Conservation (phyloP, 352 stramenopile genomes). For the Globisporangium canariense region DNA sequence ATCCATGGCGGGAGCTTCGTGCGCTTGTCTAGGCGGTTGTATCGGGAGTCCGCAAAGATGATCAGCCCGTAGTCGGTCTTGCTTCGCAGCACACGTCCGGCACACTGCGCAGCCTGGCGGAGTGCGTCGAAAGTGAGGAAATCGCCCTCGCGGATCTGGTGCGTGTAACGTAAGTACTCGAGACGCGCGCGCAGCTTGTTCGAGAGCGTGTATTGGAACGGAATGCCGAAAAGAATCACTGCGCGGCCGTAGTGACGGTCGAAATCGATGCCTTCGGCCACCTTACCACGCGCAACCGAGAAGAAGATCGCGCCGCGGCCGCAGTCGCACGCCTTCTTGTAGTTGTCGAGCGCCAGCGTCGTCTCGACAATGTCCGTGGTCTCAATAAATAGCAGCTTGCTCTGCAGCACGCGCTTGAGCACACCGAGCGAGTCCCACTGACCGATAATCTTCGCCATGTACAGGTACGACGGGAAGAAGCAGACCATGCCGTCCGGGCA, state of each 20-base stretch:
- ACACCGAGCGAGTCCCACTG: slow-evolving; percentile 93
- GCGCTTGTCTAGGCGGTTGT: slow-evolving; percentile 97
- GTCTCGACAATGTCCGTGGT: slow-evolving; percentile 99
- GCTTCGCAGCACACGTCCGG: slow-evolving; percentile 96
- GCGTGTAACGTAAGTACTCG: slow-evolving; percentile 95
- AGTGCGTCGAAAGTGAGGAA: slow-evolving; percentile 99
- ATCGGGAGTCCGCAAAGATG: slow-evolving; percentile 98
- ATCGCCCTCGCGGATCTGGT: slow-evolving; percentile 92
- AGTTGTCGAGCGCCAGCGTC: slow-evolving; percentile 98
- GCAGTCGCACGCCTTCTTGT: slow-evolving; percentile 94
- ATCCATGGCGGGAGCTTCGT: slow-evolving; percentile 99
- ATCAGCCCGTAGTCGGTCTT: slow-evolving; percentile 99
- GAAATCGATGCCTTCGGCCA: slow-evolving; percentile 99
- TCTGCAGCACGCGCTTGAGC: slow-evolving; percentile 93
- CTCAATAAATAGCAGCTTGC: slow-evolving; percentile 99
- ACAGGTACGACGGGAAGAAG: slow-evolving; percentile 99
- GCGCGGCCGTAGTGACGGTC: slow-evolving; percentile 98
- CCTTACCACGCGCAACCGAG: slow-evolving; percentile 98
- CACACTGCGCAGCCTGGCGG: slow-evolving; percentile 96
- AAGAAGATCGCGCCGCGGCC: slow-evolving; percentile 98
- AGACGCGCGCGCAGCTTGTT: slow-evolving; percentile 92
- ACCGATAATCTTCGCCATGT: slow-evolving; percentile 99
- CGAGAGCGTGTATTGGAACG: slow-evolving; percentile 98
- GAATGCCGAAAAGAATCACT: slow-evolving; percentile 98
- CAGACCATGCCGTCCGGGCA: slow-evolving; percentile 98